phyloP scores from a whole-genome alignment of 2,329 filamentous ascomycete species.

The Gliomastix tumulicola region DNA sequence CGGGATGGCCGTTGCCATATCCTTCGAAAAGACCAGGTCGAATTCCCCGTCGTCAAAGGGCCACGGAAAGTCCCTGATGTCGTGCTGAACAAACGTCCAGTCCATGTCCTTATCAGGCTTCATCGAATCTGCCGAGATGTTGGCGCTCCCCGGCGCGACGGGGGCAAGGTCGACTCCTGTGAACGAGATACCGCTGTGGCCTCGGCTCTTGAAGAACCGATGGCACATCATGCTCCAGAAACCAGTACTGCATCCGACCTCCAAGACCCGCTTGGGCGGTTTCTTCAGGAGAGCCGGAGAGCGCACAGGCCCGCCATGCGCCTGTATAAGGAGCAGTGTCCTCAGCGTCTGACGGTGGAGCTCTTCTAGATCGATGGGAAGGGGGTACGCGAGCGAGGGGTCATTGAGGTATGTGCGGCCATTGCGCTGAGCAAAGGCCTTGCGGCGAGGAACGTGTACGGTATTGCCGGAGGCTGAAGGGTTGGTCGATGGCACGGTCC shows the following conservation, averaged over 20 bases:
- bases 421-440: constrained; percentile 64
- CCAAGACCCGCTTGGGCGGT: constrained; percentile 71
- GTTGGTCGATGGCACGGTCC: constrained; percentile 43
- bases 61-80: constrained; percentile 67
- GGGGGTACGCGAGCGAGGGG: constrained; percentile 64
- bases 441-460: constrained; percentile 11
- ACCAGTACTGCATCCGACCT: constrained; percentile 80
- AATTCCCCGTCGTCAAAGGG: constrained; percentile 77
- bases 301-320: constrained; percentile 76
- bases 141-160: constrained; percentile 41
- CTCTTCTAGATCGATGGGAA: constrained; percentile 82
- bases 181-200: constrained; percentile 65
- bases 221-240: constrained; percentile 90
- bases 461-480: constrained; percentile 26
- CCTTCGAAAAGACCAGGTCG: constrained; percentile 84
- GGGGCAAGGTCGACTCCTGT: constrained; percentile 78
- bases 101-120: constrained; percentile 67
- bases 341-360: constrained; percentile 81
- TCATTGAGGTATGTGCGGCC: constrained; percentile 80
- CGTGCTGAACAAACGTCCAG: constrained; percentile 85
- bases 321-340: constrained; percentile 71
- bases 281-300: constrained; percentile 58
- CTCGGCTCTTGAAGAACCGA: constrained; percentile 64
- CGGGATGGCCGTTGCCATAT: constrained; percentile 62
- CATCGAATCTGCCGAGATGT: constrained; percentile 22